A percentile compares a stretch with the other conserved stretches of the same genome.
phyloP scores from a whole-genome alignment of 805 yeast species.

The Candida broadrunensis region DNA sequence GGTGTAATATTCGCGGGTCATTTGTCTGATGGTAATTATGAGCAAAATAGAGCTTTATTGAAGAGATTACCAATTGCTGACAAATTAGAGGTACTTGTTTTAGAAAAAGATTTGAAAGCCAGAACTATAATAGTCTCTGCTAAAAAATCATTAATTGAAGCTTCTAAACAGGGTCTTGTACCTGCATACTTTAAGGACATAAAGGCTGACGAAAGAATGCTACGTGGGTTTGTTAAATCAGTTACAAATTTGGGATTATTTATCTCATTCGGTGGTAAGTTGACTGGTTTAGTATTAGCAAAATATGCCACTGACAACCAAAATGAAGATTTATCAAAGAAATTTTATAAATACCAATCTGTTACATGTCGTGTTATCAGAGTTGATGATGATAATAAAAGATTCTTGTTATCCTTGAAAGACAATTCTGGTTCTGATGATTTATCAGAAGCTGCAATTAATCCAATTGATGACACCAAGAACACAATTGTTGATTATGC shows the following conservation, averaged over 20 bases:
- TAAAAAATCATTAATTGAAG: constrained; percentile 65
- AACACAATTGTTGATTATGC: constrained; percentile 47
- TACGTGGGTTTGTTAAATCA: constrained; percentile 76
- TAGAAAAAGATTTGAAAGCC: constrained; percentile 63
- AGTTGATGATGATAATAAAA: constrained; percentile 63
- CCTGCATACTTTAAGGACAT: constrained; percentile 66
- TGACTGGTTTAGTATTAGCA: constrained; percentile 81
- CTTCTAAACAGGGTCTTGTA: constrained; percentile 49
- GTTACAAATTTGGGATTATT: constrained; percentile 80
- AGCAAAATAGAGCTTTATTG: constrained; percentile 63
- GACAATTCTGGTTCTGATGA: constrained; percentile 21
- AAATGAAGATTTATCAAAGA: constrained; percentile 48
- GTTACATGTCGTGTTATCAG: constrained; percentile 64
- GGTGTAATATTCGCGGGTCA: constrained; percentile 78
- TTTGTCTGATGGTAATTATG: constrained; percentile 70
- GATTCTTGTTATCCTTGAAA: constrained; percentile 67
- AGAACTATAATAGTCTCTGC: constrained; percentile 61
- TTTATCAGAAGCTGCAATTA: constrained; percentile 30
- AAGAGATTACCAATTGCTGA: constrained; percentile 67
- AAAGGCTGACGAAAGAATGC: constrained; percentile 32
- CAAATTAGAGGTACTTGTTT: constrained; percentile 55
- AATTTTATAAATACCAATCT: constrained; percentile 66
- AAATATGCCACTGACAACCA: constrained; percentile 60
- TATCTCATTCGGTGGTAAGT: constrained; percentile 72
- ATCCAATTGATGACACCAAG: constrained; percentile 60